These are phyloP conservation scores for Lactuca saligna DNA, from an alignment of 129 eudicot species.

Conservation along the genomic window DNA sequence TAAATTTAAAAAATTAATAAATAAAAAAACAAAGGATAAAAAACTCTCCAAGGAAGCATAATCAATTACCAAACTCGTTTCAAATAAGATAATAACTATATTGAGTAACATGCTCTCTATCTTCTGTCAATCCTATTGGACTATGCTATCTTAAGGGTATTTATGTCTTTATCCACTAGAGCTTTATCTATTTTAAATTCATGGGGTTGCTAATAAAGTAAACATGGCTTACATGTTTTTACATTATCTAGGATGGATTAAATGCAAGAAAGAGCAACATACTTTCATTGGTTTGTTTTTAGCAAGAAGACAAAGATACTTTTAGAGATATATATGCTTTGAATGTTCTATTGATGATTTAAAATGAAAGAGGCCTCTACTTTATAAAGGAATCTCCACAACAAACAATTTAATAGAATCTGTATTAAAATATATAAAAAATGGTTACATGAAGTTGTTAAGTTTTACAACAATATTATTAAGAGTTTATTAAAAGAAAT, in stretches of 20 bases:
- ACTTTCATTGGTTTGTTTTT: not conserved
- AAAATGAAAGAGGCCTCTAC: not conserved
- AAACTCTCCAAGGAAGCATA: not conserved
- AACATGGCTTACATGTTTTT: not conserved
- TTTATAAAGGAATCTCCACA: not conserved
- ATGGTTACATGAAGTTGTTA: too few relatives aligned
- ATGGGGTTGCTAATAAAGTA: slow-evolving; percentile 8
- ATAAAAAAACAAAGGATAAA: slow-evolving; percentile 8
- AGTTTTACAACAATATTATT: too few relatives aligned
- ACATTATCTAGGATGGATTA: too few relatives aligned
- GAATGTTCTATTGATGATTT: not conserved
- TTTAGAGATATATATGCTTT: too few relatives aligned
- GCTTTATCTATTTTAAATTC: slow-evolving; percentile 9
- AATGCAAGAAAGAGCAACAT: too few relatives aligned
- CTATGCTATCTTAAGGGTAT: slow-evolving; percentile 2
- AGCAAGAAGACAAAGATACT: too few relatives aligned
- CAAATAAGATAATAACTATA: slow-evolving; percentile 26
- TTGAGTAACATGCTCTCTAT: slow-evolving; percentile 58
- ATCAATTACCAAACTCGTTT: too few relatives aligned
- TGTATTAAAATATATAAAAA: too few relatives aligned
- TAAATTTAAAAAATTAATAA: not conserved
- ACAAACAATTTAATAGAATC: not conserved
- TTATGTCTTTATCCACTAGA: slow-evolving; percentile 7
- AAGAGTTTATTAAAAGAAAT: not conserved
- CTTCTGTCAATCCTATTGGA: slow-evolving; percentile 53